phyloP scores from a whole-genome alignment of 2,329 filamentous ascomycete species.

The Fusarium decemcellulare region DNA sequence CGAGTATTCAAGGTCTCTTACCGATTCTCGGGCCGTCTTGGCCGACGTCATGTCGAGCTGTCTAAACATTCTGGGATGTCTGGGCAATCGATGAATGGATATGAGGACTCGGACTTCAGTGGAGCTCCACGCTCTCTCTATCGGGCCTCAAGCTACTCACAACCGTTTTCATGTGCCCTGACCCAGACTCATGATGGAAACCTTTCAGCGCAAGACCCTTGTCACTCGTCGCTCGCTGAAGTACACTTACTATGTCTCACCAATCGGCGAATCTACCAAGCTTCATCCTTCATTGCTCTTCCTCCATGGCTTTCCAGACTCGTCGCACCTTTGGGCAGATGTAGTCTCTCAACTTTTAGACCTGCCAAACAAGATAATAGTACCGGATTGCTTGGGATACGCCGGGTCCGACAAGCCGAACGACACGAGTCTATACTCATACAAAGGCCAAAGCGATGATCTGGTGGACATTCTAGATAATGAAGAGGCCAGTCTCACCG shows the following conservation, averaged over 20 bases:
- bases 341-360: background rate
- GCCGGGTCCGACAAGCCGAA: constrained; percentile 21
- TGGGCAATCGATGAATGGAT: too few species aligned
- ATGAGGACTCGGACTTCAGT: too few species aligned
- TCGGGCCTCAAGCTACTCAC: too few species aligned
- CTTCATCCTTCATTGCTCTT: constrained; percentile 20
- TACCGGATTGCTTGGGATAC: constrained; percentile 26
- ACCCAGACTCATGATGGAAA: background rate
- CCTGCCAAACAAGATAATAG: constrained; percentile 25
- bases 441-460: constrained; percentile 22
- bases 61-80: too few species aligned
- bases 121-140: too few species aligned
- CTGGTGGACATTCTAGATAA: constrained; percentile 15
- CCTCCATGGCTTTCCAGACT: constrained; percentile 30
- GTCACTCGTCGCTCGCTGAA: background rate
- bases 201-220: background rate
- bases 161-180: too few species aligned
- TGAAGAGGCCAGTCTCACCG: background rate
- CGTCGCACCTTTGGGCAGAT: constrained; percentile 21
- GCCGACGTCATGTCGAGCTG: too few species aligned
- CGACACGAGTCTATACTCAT: constrained; percentile 11
- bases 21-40: too few species aligned
- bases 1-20: too few species aligned
- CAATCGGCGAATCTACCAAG: background rate
- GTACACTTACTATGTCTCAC: background rate